Evolutionary conservation across 108 stramenopile species (phyloP).

Genomic region (Pseudonitzschia delicatissima): DNA sequence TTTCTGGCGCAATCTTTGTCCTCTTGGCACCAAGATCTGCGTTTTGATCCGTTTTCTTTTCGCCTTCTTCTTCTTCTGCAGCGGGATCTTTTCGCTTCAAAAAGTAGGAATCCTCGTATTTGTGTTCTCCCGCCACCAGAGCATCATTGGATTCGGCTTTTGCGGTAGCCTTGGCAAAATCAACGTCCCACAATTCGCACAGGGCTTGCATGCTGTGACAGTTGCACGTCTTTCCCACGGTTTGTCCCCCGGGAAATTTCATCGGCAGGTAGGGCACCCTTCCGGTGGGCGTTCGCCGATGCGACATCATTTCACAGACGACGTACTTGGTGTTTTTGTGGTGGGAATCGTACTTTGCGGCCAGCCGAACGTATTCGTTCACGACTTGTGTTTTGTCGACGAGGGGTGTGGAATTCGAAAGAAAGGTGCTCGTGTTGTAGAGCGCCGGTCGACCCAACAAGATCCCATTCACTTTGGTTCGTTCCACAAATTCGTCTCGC

Average conservation of each 20-base stretch:
- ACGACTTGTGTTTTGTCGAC: constrained; percentile 76
- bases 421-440: constrained; percentile 86
- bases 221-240: constrained; percentile 60
- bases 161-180: constrained; percentile 3
- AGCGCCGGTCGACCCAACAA: constrained; percentile 94
- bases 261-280: constrained; percentile 52
- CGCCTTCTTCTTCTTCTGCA: background rate
- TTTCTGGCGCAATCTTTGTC: background rate
- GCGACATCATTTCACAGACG: constrained; percentile 93
- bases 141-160: background rate
- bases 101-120: constrained; percentile 53
- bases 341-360: constrained; percentile 71
- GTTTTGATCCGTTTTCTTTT: background rate
- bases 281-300: constrained; percentile 63
- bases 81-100: constrained; percentile 17
- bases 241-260: constrained; percentile 51
- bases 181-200: constrained; percentile 71
- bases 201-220: constrained; percentile 61
- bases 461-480: constrained; percentile 79
- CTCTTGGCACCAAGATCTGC: background rate
- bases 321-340: constrained; percentile 95
- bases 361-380: constrained; percentile 74
- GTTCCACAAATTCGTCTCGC: constrained; percentile 44
- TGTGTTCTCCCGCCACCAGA: constrained; percentile 39
- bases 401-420: background rate